Base-by-base conservation (phyloP, 2,329 filamentous ascomycete genomes). In the Verticillium zaregamsianum region DNA sequence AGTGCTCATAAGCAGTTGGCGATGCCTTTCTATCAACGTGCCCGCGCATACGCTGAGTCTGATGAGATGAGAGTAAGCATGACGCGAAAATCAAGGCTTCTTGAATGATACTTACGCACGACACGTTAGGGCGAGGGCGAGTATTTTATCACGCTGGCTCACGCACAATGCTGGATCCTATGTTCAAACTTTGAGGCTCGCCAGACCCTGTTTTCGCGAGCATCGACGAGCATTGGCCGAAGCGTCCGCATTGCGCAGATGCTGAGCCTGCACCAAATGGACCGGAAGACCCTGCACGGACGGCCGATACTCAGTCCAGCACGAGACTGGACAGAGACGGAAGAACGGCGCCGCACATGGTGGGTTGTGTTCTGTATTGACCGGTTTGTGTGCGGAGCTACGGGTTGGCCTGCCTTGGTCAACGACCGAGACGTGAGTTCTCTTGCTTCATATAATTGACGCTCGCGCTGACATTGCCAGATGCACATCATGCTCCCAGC, bases 401-500 rank as follows among this genome's bases (percentile, higher is more conserved):
- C 45, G 20, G 45, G 45, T 20, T 52, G 45, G 45, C 45, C 45
- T 25, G 45, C 45, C 2, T 52, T 52, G 45, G 45, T 52, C 8
- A 52, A 52, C 23, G 45, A 52, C 3, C 8, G 20, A 4, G 20
- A 52, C 12, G 45, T 52, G 45, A 28, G 45, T 8, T 8, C 9
- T 11, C 33, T 35, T 14, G 9, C 11, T 11, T 5, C 33, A 35
- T 14, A 28, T 5, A 28, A 28, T 4, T 28, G 28, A 28, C 28
- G 28, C 28, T 28, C 28, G 28, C 28, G 28, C 45, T 52, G 12
- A 52, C 8, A 9, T 4, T 12, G n/a, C 20, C 20, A 64, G 58
- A 85, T 90, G 59, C 74, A 82, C 72, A 89, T 85, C 4, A 84
- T 85, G 62, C 76, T 90, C n/a, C 88, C 88, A 17, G 74, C 83